Evolutionary conservation across 148 eudicot species (phyloP), one percentile per base, ranked within the genome.

Genomic region (Nepenthes gracilis): DNA sequence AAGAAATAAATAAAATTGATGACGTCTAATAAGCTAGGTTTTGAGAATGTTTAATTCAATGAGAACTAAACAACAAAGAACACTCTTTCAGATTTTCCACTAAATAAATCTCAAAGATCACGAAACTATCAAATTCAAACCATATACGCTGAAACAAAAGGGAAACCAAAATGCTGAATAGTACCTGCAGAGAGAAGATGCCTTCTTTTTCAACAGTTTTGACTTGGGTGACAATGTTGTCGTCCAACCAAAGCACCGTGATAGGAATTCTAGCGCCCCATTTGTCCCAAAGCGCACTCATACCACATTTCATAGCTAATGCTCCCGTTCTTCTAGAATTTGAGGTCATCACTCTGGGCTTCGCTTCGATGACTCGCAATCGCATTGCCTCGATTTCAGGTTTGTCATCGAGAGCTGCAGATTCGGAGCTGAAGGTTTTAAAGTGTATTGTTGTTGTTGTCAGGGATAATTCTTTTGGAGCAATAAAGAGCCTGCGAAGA

Each of bases 211-310:
- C 95, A 23, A 84, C 84, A 10, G 87, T 88, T 69, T 93, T 93
- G 48, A 93, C 96, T 73, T 93, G 98, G 56, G 95, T 73, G 10
- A 93, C 98, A 54, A 88, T 70, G 62, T 93, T 93, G 53, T 93
- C 98, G 54, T 93, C 96, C 54, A 93, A 36, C 91, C 91, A 88
- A 43, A 93, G 87, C 33, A 93, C 56, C 12, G 85, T 75, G 33
- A 86, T 75, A 1, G 98, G 98, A 72, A 93, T 78, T 54, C 95
- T 74, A 2, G 75, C 80, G 6, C 98, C 98, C 98, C 98, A 93
- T 65, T 88, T 93, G 55, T 93, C 98, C 98, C 98, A 93, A 63
- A 85, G 65, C 0, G 91, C 96, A 53, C 78, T 78, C 98, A 93
- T 88, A 55, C 98, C 96, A 67, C 98, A 93, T 68, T 93, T 93